phyloP scores from a whole-genome alignment of 495 filamentous ascomycete genomes.

The Usnea hakonensis region DNA sequence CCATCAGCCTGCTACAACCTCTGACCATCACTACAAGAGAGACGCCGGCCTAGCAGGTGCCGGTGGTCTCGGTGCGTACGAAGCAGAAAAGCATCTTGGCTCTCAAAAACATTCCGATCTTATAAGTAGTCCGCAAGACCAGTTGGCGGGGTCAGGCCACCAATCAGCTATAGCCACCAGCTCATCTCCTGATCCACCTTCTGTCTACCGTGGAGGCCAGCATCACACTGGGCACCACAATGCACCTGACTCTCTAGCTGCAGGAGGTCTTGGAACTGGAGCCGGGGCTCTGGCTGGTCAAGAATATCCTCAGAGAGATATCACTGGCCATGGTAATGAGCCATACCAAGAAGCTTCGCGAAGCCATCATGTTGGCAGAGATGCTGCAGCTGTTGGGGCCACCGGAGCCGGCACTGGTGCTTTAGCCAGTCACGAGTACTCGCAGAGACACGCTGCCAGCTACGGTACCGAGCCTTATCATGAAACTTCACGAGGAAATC shows the following conservation, averaged over 20 bases:
- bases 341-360: neutral
- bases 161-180: conserved; percentile 2
- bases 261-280: conserved; percentile 20
- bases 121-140: conserved; percentile 8
- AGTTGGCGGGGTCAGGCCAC: conserved; percentile 11
- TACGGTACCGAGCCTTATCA: neutral
- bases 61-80: conserved; percentile 14
- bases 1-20: conserved; percentile 15
- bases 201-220: conserved; percentile 4
- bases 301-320: conserved; percentile 17
- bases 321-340: conserved; percentile 9
- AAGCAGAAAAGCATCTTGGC: conserved; percentile 16
- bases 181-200: neutral
- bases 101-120: neutral
- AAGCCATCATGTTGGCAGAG: neutral
- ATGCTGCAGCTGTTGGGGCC: neutral
- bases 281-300: conserved; percentile 18
- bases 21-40: conserved; percentile 5
- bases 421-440: neutral
- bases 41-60: conserved; percentile 17
- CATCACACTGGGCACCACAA: neutral
- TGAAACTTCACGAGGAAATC: neutral
- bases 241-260: conserved; percentile 12
- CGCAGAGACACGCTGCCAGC: neutral
- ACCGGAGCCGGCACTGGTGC: neutral